These are phyloP conservation scores for Telfairia occidentalis DNA, from an alignment of 331 rosid genomes.

Conservation along the genomic window DNA sequence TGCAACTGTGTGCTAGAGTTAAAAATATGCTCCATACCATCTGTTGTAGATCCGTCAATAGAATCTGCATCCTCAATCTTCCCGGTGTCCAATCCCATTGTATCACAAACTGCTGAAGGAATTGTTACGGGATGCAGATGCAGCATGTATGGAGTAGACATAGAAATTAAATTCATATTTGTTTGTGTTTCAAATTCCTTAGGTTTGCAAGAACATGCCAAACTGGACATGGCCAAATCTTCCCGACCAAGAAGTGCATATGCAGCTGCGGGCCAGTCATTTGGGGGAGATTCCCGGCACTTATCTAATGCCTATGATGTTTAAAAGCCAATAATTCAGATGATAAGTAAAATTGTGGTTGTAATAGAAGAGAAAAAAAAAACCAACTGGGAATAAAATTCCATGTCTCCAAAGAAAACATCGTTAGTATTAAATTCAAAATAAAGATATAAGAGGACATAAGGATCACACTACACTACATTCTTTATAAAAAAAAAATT, in stretches of 20 bases:
- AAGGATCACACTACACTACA: background rate
- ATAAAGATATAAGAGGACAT: background rate
- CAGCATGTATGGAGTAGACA: slow-evolving; percentile 95
- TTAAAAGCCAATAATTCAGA: slow-evolving; percentile 15
- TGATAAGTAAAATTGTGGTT: background rate
- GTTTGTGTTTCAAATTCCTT: slow-evolving; percentile 72
- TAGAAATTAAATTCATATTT: slow-evolving; percentile 76
- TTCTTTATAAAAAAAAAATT: background rate
- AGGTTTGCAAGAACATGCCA: slow-evolving; percentile 56
- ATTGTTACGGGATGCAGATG: slow-evolving; percentile 89
- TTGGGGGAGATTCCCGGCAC: slow-evolving; percentile 94
- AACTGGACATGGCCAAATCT: slow-evolving; percentile 90
- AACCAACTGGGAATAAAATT: background rate
- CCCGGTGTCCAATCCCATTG: slow-evolving; percentile 65
- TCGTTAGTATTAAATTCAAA: background rate
- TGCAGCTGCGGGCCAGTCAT: slow-evolving; percentile 94
- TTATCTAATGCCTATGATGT: slow-evolving; percentile 75
- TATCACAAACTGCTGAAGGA: slow-evolving; percentile 84
- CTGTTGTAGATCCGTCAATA: slow-evolving; percentile 74
- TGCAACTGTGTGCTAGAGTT: slow-evolving; percentile 95
- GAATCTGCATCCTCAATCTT: slow-evolving; percentile 93
- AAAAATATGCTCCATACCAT: slow-evolving; percentile 98
- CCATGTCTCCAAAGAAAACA: background rate
- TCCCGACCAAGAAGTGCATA: slow-evolving; percentile 92
- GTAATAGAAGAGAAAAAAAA: background rate